phyloP scores from a whole-genome alignment of 2,329 filamentous ascomycete genomes.

The Apiospora arundinis region DNA sequence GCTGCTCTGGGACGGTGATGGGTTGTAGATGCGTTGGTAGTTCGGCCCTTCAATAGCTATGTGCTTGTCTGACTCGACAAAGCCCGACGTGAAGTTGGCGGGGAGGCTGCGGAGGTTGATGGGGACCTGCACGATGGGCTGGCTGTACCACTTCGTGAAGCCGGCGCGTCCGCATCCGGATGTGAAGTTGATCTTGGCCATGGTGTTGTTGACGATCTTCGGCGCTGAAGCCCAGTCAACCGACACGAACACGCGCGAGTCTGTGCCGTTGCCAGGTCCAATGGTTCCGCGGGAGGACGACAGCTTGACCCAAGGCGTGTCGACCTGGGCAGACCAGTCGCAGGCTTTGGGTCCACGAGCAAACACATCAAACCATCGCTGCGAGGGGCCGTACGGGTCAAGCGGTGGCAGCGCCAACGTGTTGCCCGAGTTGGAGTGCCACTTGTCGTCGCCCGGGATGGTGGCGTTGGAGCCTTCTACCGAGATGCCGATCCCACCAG shows the following conservation, averaged over 20 bases:
- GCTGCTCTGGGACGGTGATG: slow-evolving; percentile 10
- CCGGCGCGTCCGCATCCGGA: slow-evolving; percentile 38
- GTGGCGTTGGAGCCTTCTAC: slow-evolving; percentile 71
- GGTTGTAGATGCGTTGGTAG: slow-evolving; percentile 50
- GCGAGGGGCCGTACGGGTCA: slow-evolving; percentile 61
- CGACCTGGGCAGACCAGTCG: slow-evolving; percentile 56
- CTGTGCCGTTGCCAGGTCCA: slow-evolving; percentile 51
- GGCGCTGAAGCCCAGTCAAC: slow-evolving; percentile 60
- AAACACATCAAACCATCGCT: slow-evolving; percentile 69
- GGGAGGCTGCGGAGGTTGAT: slow-evolving; percentile 57
- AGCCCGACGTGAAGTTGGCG: slow-evolving; percentile 59
- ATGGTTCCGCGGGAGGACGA: slow-evolving; percentile 57
- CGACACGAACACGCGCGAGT: slow-evolving; percentile 59
- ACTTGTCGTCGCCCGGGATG: slow-evolving; percentile 70
- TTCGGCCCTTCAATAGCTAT: slow-evolving; percentile 62
- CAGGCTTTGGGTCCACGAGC: slow-evolving; percentile 61
- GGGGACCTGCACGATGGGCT: slow-evolving; percentile 59
- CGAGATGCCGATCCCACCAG: slow-evolving; percentile 67
- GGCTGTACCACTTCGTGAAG: slow-evolving; percentile 38
- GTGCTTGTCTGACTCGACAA: slow-evolving; percentile 66
- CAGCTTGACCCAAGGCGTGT: slow-evolving; percentile 57
- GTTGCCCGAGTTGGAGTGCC: slow-evolving; percentile 60
- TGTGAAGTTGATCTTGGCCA: slow-evolving; percentile 59
- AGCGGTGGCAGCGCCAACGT: slow-evolving; percentile 61
- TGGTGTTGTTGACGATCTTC: slow-evolving; percentile 44